A percentile compares a stretch with the other conserved stretches of the same genome.
Evolutionary conservation across 1,139 yeast genomes (phyloP).

Genomic region (Blastobotrys raffinosifermentans): DNA sequence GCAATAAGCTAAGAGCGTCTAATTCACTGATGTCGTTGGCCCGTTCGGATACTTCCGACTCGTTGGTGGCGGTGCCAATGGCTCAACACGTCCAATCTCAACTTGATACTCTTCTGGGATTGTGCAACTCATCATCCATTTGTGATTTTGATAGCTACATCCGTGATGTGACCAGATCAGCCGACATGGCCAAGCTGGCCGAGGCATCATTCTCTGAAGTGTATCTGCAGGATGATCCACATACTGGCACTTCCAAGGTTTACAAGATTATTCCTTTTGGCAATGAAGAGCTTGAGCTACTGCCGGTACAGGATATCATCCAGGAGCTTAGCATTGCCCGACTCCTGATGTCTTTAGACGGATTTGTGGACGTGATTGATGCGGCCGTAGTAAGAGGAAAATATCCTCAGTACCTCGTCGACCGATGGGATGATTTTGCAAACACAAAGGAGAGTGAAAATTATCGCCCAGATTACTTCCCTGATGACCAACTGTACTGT

Average conservation of each 20-base stretch:
- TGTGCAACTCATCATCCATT: constrained; percentile 32
- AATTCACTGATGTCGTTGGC: constrained; percentile 43
- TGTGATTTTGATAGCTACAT: constrained; percentile 30
- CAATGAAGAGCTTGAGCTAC: constrained; percentile 37
- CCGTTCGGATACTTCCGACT: constrained; percentile 23
- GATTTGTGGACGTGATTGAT: constrained; percentile 39
- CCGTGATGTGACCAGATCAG: constrained; percentile 18
- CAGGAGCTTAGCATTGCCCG: constrained; percentile 45
- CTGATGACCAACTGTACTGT: constrained; percentile 39
- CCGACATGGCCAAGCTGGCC: constrained; percentile 34
- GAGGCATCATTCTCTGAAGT: constrained; percentile 47
- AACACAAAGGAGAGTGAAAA: constrained; percentile 29
- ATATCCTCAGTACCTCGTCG: constrained; percentile 38
- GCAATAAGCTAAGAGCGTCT: constrained; percentile 47
- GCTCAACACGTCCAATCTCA: constrained; percentile 29
- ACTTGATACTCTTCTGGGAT: constrained; percentile 31
- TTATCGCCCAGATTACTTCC: constrained; percentile 35
- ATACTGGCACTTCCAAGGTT: constrained; percentile 24
- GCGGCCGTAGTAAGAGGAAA: constrained; percentile 43
- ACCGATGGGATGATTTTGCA: constrained; percentile 41
- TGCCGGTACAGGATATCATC: constrained; percentile 39
- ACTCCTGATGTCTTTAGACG: constrained; percentile 34
- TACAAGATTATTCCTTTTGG: constrained; percentile 51
- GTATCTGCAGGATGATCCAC: constrained; percentile 25
- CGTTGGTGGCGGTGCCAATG: constrained; percentile 29